Evolutionary conservation across 2,329 filamentous ascomycete species (phyloP).

Genomic region (Xenosphaeropsis pyriputrescens): DNA sequence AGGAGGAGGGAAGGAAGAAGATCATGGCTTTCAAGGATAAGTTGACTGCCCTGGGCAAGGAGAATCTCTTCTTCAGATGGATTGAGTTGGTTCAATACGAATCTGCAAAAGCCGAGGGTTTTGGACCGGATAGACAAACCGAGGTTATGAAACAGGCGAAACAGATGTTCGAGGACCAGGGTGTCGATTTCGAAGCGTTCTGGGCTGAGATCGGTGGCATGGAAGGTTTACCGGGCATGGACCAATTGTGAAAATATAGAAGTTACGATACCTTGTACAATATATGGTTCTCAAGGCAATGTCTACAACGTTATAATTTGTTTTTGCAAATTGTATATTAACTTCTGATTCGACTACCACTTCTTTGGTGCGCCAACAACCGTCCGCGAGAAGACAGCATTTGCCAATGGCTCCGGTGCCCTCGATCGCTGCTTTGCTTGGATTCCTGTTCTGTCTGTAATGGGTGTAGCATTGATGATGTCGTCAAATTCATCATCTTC

Average conservation of each 20-base stretch:
- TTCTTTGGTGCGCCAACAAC: slow-evolving; percentile 20
- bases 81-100: slow-evolving; percentile 87
- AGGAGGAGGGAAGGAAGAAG: slow-evolving; percentile 54
- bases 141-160: slow-evolving; percentile 61
- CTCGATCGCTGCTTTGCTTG: slow-evolving; percentile 34
- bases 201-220: slow-evolving; percentile 57
- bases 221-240: slow-evolving; percentile 36
- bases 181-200: slow-evolving; percentile 70
- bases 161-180: slow-evolving; percentile 57
- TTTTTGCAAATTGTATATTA: too few relatives aligned
- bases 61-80: slow-evolving; percentile 82
- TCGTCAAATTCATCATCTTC: slow-evolving; percentile 73
- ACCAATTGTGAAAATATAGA: slow-evolving; percentile 10
- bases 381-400: slow-evolving; percentile 19
- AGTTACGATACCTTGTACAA: not conserved
- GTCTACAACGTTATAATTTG: too few relatives aligned
- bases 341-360: slow-evolving; percentile 9
- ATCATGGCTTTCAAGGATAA: slow-evolving; percentile 70
- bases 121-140: slow-evolving; percentile 59
- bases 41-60: slow-evolving; percentile 63
- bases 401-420: slow-evolving; percentile 19
- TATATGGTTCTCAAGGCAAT: too few relatives aligned
- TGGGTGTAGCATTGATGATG: slow-evolving; percentile 81
- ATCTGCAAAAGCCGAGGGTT: slow-evolving; percentile 63
- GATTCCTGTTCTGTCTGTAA: slow-evolving; percentile 75